These are phyloP conservation scores for Talaromyces liani DNA, from an alignment of 495 filamentous ascomycete species.

Conservation along the genomic window DNA sequence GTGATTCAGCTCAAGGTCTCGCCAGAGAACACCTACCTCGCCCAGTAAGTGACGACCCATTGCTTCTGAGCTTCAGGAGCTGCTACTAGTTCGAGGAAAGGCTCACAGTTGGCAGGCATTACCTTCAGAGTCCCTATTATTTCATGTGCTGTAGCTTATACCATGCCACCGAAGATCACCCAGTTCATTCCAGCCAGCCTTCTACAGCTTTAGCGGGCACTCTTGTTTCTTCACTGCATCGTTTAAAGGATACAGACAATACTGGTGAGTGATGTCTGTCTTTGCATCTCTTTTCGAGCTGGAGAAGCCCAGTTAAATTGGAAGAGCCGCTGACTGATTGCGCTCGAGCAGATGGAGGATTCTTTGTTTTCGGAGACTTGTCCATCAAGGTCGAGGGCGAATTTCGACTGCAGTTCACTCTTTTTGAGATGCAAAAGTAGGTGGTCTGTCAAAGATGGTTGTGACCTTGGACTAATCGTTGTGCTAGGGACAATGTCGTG, in stretches of 20 bases:
- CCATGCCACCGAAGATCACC: slow-evolving; percentile 54
- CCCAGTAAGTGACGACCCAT: slow-evolving; percentile 46
- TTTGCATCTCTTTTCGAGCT: not conserved
- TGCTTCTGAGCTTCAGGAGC: slow-evolving; percentile 1
- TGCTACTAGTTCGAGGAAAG: slow-evolving; percentile 3
- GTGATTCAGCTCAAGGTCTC: slow-evolving; percentile 77
- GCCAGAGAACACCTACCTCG: slow-evolving; percentile 57
- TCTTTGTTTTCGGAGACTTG: slow-evolving; percentile 95
- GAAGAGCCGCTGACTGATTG: not conserved
- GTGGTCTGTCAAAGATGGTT: slow-evolving; percentile 13
- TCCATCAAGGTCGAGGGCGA: slow-evolving; percentile 76
- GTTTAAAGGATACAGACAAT: slow-evolving; percentile 87
- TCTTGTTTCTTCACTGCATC: slow-evolving; percentile 84
- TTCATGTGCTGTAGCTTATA: slow-evolving; percentile 72
- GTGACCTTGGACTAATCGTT: not conserved
- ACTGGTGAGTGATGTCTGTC: slow-evolving; percentile 41
- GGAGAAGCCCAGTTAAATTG: not conserved
- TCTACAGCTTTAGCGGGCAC: slow-evolving; percentile 66
- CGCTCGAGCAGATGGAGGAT: slow-evolving; percentile 65
- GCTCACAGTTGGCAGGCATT: slow-evolving; percentile 46
- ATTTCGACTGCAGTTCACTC: slow-evolving; percentile 73
- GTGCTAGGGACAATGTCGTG: slow-evolving; percentile 41
- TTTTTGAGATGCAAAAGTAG: slow-evolving; percentile 78
- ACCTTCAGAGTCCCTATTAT: slow-evolving; percentile 67
- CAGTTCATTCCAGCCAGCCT: slow-evolving; percentile 36